Conservation (phyloP, 2,329 filamentous ascomycete species). For the Graphiopsis chlorocephala region DNA sequence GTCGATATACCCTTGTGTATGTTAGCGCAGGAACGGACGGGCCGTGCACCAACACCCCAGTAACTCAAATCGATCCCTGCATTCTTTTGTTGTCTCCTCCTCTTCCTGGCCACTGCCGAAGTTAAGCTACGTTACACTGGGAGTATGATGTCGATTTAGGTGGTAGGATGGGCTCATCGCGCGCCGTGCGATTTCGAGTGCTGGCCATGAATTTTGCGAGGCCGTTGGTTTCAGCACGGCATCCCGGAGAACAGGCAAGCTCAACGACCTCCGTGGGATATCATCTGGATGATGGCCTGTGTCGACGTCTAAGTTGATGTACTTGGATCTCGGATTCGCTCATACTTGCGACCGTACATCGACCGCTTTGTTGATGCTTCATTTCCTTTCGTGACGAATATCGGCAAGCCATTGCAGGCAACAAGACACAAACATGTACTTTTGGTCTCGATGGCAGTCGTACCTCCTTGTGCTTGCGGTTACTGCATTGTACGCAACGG, state of each 20-base stretch:
- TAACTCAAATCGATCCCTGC: constrained; percentile 1
- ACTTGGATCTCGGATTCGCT: background rate
- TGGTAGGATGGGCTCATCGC: background rate
- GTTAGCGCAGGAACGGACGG: background rate
- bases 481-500: background rate
- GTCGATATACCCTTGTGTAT: background rate
- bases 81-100: background rate
- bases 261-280: background rate
- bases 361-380: background rate
- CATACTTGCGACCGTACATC: background rate
- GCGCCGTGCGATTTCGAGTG: background rate
- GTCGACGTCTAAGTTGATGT: background rate
- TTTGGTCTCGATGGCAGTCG: background rate
- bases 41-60: background rate
- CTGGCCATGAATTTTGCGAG: background rate
- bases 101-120: background rate
- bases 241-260: background rate
- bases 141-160: background rate
- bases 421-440: background rate
- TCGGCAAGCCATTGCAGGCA: background rate
- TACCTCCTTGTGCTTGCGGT: background rate
- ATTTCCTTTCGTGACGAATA: background rate
- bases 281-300: background rate
- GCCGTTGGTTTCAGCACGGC: background rate
- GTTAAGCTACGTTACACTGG: background rate